A percentile compares a stretch with the other conserved stretches of the same genome.
These are phyloP conservation scores for Chalciporus piperatoides DNA, from an alignment of 1,284 basidiomycete genomes.

Conservation along the genomic window DNA sequence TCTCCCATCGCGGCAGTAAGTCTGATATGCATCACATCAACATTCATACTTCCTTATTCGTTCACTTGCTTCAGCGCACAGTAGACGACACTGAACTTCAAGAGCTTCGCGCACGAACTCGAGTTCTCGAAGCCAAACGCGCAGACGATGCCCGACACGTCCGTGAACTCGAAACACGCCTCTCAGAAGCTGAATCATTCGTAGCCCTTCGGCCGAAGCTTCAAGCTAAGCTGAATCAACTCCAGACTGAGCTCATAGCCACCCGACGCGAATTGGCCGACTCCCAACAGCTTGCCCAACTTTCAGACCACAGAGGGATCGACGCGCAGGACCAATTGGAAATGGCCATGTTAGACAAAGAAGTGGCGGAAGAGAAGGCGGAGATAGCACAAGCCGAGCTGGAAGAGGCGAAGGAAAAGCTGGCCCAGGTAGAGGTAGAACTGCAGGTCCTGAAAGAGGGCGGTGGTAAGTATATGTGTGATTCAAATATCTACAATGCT, in stretches of 20 bases:
- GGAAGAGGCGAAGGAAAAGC: conserved; percentile 71
- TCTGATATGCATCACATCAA: conserved; percentile 17
- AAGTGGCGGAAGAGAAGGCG: conserved; percentile 93
- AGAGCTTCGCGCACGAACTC: conserved; percentile 80
- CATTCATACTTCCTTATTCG: conserved; percentile 24
- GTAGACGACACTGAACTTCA: conserved; percentile 60
- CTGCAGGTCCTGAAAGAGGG: conserved; percentile 67
- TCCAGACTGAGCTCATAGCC: conserved; percentile 73
- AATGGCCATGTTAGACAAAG: conserved; percentile 93
- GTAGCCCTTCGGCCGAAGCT: conserved; percentile 85
- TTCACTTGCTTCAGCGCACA: conserved; percentile 20
- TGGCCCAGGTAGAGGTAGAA: conserved; percentile 85
- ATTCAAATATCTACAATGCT: conserved; percentile 10
- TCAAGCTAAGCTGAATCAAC: conserved; percentile 79
- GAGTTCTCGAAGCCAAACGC: conserved; percentile 83
- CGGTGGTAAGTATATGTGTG: conserved; percentile 34
- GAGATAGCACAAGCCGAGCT: conserved; percentile 78
- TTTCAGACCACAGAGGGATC: conserved; percentile 57
- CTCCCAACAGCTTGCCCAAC: conserved; percentile 55
- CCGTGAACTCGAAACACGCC: conserved; percentile 80
- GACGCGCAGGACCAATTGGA: conserved; percentile 90
- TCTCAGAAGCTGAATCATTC: conserved; percentile 81
- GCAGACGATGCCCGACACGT: conserved; percentile 83
- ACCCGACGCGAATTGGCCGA: conserved; percentile 67
- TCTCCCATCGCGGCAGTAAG: conserved; percentile 29